Evolutionary conservation across 1,284 basidiomycete genomes (phyloP), one percentile per base, ranked within the genome.

Genomic region (Chalciporus sp.): DNA sequence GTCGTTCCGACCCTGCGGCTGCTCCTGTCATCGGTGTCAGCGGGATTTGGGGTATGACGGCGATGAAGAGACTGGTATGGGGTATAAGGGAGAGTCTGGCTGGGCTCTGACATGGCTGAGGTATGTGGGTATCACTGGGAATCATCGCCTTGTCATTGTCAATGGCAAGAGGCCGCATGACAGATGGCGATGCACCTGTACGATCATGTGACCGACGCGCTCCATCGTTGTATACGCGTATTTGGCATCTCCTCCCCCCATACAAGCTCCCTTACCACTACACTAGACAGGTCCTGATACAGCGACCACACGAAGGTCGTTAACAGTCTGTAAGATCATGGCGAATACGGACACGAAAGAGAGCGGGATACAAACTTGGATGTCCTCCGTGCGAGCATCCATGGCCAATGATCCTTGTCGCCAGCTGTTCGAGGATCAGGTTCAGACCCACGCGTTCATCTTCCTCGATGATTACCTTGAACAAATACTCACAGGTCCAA

Each of bases 401-500:
- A 88, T 92, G 84, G 81, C 78, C 9, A 84, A 79, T 48, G 90
- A 92, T 66, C 80, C 85, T 51, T 87, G 85, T 29, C 81, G 86
- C 20, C 78, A 85, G 58, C 72, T 81, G 48, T 83, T 92, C 57
- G 79, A 86, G 52, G 83, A 86, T 51, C 86, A 90, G 64, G 80
- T 92, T 31, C 85, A 89, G 53, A 80, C 76, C 9, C 82, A 88
- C 55, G 89, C 88, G 2, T 88, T 90, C 65, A 75, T 83, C 58
- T 92, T 90, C 68, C 80, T 92, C 42, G 84, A 90, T 59, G 82
- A 86, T 62, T 92, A 92, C 67, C 74, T 91, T 39, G 83, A 88
- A 62, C 83, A 83, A 61, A 88, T 92, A 55, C 72, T 88, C 37
- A 75, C 78, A 4, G 83, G 84, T 37, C 78, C 80, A 27, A 84